Evolutionary conservation across 805 yeast species (phyloP).

Genomic region (Hanseniaspora meyeri): DNA sequence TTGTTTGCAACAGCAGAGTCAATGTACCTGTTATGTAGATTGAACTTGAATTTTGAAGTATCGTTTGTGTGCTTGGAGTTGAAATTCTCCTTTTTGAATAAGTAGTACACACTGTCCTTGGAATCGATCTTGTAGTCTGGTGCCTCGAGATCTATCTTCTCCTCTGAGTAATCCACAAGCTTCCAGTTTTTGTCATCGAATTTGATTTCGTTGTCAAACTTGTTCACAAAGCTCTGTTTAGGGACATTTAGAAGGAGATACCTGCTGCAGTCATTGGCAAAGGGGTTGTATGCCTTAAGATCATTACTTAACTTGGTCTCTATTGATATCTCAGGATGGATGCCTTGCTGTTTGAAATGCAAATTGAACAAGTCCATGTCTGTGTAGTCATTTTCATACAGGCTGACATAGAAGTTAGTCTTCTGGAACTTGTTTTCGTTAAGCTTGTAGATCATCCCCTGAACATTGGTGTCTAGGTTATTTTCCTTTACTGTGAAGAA

Average conservation of each 20-base stretch:
- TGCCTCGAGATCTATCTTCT: constrained; percentile 45
- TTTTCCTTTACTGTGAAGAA: background rate
- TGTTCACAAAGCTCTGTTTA: constrained; percentile 39
- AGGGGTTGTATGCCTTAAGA: background rate
- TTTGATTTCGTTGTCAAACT: constrained; percentile 30
- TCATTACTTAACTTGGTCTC: constrained; percentile 14
- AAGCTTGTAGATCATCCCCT: constrained; percentile 1
- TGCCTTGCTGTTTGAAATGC: constrained; percentile 24
- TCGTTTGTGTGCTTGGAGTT: background rate
- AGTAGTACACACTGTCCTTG: background rate
- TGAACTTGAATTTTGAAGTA: constrained; percentile 25
- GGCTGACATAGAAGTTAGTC: constrained; percentile 1
- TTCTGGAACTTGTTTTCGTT: background rate
- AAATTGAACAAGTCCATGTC: background rate
- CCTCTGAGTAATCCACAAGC: constrained; percentile 34
- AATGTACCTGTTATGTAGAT: constrained; percentile 42
- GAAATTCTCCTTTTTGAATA: constrained; percentile 1
- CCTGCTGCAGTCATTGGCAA: constrained; percentile 30
- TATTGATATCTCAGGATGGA: constrained; percentile 29
- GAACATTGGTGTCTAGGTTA: background rate
- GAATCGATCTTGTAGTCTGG: constrained; percentile 36
- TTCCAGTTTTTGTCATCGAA: constrained; percentile 20
- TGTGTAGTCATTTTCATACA: background rate
- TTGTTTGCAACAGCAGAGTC: constrained; percentile 25
- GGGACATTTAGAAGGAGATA: constrained; percentile 36